These are phyloP conservation scores for Ustilago trichophora DNA, from an alignment of 1,284 basidiomycete genomes.

Conservation along the genomic window DNA sequence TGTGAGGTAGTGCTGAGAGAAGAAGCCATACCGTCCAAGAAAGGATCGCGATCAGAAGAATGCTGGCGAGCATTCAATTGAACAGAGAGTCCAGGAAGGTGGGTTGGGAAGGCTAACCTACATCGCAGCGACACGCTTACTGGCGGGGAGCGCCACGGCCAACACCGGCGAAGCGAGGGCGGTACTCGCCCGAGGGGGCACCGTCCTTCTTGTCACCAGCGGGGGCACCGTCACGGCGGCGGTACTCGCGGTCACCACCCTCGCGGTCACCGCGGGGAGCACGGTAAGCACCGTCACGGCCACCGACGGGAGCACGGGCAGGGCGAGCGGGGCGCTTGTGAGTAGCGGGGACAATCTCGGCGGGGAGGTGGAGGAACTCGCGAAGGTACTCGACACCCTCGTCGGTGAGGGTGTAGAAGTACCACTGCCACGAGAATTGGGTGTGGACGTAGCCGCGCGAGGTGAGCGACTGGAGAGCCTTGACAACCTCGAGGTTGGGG, in stretches of 20 bases:
- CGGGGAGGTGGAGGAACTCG: conserved; percentile 66
- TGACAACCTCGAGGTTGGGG: conserved; percentile 98
- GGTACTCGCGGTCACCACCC: conserved; percentile 65
- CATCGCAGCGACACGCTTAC: conserved; percentile 51
- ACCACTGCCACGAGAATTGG: conserved; percentile 73
- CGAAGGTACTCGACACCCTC: conserved; percentile 67
- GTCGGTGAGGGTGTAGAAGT: conserved; percentile 67
- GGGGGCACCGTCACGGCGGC: conserved; percentile 53
- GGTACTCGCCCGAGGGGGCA: conserved; percentile 64
- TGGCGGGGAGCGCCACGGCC: conserved; percentile 62
- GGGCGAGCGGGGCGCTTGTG: conserved; percentile 66
- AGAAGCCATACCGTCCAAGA: too few relatives aligned
- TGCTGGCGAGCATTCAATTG: too few relatives aligned
- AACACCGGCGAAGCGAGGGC: conserved; percentile 64
- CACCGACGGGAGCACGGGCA: conserved; percentile 57
- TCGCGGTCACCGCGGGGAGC: conserved; percentile 62
- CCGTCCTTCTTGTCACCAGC: conserved; percentile 64
- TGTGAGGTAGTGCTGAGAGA: too few relatives aligned
- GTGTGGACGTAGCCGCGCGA: conserved; percentile 97
- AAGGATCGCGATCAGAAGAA: too few relatives aligned
- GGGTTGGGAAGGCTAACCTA: too few relatives aligned
- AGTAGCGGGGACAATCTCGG: conserved; percentile 66
- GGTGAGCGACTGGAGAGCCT: conserved; percentile 97
- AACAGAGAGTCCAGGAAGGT: too few relatives aligned
- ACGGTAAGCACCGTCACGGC: conserved; percentile 60